Percentiles rank a stretch among this genome's conserved stretches.
Evolutionary conservation across 2,329 filamentous ascomycete genomes (phyloP).

Genomic region (Microthyrium microscopicum): DNA sequence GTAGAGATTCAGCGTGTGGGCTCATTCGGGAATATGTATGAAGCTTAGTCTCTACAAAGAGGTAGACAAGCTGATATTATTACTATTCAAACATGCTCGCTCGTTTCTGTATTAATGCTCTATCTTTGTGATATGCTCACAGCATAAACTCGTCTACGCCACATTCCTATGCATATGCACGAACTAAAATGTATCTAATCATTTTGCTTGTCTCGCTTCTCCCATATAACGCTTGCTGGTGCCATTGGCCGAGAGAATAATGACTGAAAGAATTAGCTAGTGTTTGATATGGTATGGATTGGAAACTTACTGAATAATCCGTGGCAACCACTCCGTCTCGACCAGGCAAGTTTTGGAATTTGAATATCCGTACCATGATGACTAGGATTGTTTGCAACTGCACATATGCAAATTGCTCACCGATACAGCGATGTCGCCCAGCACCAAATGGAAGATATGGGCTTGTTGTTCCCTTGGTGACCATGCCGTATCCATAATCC

Average conservation of each 20-base stretch:
- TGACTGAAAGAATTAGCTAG: conserved; percentile 10
- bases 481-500: conserved; percentile 85
- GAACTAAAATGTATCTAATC: no score
- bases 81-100: no score
- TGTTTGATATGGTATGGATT: background rate
- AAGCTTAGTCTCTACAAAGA: no score
- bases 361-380: conserved; percentile 61
- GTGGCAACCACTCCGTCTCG: conserved; percentile 50
- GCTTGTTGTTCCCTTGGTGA: conserved; percentile 77
- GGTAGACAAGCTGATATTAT: no score
- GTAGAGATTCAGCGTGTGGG: no score
- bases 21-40: no score
- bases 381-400: conserved; percentile 78
- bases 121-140: no score
- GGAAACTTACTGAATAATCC: conserved; percentile 40
- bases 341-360: conserved; percentile 61
- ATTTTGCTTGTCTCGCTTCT: conserved; percentile 7
- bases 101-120: no score
- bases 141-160: no score
- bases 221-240: conserved; percentile 4
- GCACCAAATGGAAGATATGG: conserved; percentile 92
- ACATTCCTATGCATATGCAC: no score
- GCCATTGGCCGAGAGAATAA: conserved; percentile 5
- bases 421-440: conserved; percentile 84
- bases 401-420: conserved; percentile 89